Conservation (phyloP, 768 basidiomycete species). For the Pilatotrama ljubarskyi region DNA sequence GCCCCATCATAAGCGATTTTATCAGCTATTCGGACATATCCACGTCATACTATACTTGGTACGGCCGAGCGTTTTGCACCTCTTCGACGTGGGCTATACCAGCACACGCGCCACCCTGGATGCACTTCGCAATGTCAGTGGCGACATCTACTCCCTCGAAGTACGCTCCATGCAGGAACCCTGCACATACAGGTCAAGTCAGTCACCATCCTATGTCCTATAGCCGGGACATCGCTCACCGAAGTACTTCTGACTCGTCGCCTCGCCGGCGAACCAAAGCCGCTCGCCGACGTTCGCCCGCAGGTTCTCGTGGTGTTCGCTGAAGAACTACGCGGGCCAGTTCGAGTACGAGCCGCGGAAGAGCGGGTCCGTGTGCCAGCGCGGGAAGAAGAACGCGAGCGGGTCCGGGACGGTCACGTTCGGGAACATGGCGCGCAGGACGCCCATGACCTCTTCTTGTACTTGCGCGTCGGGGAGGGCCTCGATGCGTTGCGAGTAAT, state of each 20-base stretch:
- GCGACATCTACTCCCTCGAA: conserved; percentile 34
- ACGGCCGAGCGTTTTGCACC: conserved; percentile 26
- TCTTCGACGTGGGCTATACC: conserved; percentile 22
- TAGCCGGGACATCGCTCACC: conserved; percentile 37
- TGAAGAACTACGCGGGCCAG: conserved; percentile 59
- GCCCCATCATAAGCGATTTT: neutral
- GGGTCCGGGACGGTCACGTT: conserved; percentile 52
- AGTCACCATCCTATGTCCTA: neutral
- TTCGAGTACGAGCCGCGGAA: conserved; percentile 65
- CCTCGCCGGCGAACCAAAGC: conserved; percentile 67
- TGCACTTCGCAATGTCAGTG: conserved; percentile 30
- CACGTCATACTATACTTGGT: conserved; percentile 13
- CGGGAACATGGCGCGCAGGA: conserved; percentile 57
- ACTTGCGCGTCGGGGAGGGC: conserved; percentile 48
- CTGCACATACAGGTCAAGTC: conserved; percentile 13
- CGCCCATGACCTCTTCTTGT: conserved; percentile 51
- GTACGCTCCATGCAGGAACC: conserved; percentile 37
- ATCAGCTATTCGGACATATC: neutral
- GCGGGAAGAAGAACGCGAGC: conserved; percentile 49
- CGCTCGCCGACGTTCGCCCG: conserved; percentile 50
- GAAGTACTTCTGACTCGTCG: conserved; percentile 56
- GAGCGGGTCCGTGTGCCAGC: conserved; percentile 52
- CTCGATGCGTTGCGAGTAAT: conserved; percentile 58
- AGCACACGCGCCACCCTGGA: conserved; percentile 21
- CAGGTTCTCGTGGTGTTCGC: conserved; percentile 54